A percentile compares a stretch with the other conserved stretches of the same genome.
phyloP scores from a whole-genome alignment of 1,139 yeast genomes.

The Magnusiomyces paraingens region DNA sequence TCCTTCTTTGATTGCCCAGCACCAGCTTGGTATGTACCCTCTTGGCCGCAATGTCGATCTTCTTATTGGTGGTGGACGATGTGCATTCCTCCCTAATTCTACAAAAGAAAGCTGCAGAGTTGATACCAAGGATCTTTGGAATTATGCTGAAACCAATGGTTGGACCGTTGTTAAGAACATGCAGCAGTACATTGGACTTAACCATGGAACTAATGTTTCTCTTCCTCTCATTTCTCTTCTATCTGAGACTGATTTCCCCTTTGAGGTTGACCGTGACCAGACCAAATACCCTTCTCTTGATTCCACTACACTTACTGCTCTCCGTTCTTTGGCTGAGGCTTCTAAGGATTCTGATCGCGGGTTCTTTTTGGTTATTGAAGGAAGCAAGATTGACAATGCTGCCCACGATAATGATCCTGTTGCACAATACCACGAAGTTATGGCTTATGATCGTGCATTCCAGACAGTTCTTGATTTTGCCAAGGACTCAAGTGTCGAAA shows the following conservation, averaged over 20 bases:
- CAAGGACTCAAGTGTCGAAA: conserved; percentile 56
- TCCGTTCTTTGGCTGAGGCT: conserved; percentile 57
- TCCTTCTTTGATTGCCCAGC: conserved; percentile 80
- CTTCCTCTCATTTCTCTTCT: conserved; percentile 69
- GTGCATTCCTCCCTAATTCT: conserved; percentile 50
- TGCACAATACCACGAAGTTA: conserved; percentile 72
- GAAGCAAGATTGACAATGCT: conserved; percentile 87
- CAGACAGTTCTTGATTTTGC: conserved; percentile 62
- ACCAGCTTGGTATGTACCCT: conserved; percentile 72
- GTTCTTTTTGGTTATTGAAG: conserved; percentile 75
- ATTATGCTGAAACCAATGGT: conserved; percentile 50
- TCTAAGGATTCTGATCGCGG: conserved; percentile 66
- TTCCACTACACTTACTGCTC: conserved; percentile 65
- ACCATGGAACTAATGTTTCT: conserved; percentile 52
- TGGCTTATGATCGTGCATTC: conserved; percentile 73
- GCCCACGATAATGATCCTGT: conserved; percentile 88
- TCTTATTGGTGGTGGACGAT: conserved; percentile 84
- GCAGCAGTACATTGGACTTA: conserved; percentile 46
- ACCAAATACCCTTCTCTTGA: conserved; percentile 60
- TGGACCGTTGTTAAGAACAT: conserved; percentile 64
- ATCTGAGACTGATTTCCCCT: conserved; percentile 71
- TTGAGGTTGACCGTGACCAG: conserved; percentile 64
- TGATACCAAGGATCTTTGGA: conserved; percentile 58
- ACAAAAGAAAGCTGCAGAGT: conserved; percentile 53
- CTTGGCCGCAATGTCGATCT: conserved; percentile 74